Evolutionary conservation across 352 stramenopile species (phyloP).

Genomic region (Pythium brassicae): DNA sequence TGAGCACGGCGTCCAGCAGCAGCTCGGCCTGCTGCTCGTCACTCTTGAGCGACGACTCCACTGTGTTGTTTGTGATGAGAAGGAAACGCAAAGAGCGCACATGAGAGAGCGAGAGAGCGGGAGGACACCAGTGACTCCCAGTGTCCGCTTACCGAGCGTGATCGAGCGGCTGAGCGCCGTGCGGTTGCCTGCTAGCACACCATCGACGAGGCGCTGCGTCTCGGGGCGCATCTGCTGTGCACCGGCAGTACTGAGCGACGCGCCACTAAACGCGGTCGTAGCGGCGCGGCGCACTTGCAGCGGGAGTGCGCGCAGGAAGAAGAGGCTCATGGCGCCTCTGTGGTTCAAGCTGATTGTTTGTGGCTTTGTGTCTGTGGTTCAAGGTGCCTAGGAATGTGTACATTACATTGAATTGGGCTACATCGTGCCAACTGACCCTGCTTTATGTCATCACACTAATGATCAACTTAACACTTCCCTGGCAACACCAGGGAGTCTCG

Average conservation of each 20-base stretch:
- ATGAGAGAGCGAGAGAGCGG: no score
- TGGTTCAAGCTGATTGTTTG: background rate
- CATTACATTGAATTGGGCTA: no score
- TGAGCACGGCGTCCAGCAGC: slow-evolving; percentile 82
- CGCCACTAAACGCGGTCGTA: background rate
- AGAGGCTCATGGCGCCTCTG: slow-evolving; percentile 13
- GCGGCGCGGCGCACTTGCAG: background rate
- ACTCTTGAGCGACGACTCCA: slow-evolving; percentile 71
- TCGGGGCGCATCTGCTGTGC: slow-evolving; percentile 23
- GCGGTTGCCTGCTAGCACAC: slow-evolving; percentile 47
- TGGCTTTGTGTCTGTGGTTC: background rate
- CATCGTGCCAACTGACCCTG: no score
- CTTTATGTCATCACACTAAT: no score
- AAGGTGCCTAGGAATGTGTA: background rate
- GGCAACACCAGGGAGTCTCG: no score
- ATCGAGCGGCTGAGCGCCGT: slow-evolving; percentile 71
- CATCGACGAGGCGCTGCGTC: slow-evolving; percentile 52
- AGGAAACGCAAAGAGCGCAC: no score
- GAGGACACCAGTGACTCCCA: no score
- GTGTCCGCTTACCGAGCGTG: slow-evolving; percentile 43
- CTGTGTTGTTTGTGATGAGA: slow-evolving; percentile 14
- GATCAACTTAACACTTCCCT: no score
- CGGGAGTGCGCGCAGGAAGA: slow-evolving; percentile 8
- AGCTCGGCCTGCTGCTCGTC: slow-evolving; percentile 83
- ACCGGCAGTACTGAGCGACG: background rate